These are phyloP conservation scores for Thielaviopsis populi DNA, from an alignment of 2,329 filamentous ascomycete species.

Conservation along the genomic window DNA sequence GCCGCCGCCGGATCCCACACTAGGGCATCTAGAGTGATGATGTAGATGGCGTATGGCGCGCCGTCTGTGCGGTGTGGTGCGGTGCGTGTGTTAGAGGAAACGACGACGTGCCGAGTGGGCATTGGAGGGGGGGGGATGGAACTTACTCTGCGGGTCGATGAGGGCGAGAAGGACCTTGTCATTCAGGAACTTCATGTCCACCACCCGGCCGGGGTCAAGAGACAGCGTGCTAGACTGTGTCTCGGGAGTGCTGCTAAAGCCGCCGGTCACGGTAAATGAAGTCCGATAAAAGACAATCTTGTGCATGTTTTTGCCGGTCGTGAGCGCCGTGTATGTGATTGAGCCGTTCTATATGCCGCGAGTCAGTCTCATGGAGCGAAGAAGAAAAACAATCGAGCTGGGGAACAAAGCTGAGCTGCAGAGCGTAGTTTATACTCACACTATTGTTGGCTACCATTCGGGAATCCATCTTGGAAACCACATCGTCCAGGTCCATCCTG, in stretches of 20 bases:
- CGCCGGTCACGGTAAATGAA: slow-evolving; percentile 38
- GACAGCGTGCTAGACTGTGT: slow-evolving; percentile 29
- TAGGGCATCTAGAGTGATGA: slow-evolving; percentile 9
- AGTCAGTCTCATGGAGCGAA: slow-evolving; percentile 25
- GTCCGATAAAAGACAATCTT: slow-evolving; percentile 44
- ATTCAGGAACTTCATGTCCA: slow-evolving; percentile 55
- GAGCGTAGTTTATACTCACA: slow-evolving; percentile 4
- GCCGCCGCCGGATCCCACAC: slow-evolving; percentile 12
- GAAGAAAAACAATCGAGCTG: too few species aligned
- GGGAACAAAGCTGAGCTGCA: too few species aligned
- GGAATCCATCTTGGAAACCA: slow-evolving; percentile 39
- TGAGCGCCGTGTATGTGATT: not conserved
- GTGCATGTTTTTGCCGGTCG: not conserved
- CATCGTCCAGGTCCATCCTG: slow-evolving; percentile 30
- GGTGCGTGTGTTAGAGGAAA: too few species aligned
- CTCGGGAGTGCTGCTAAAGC: slow-evolving; percentile 36
- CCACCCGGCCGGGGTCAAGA: slow-evolving; percentile 30
- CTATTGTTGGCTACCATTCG: slow-evolving; percentile 32
- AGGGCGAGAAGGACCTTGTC: slow-evolving; percentile 47
- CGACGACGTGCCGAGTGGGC: too few species aligned
- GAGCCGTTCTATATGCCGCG: slow-evolving; percentile 21
- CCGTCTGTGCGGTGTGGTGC: not conserved
- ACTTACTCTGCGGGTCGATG: slow-evolving; percentile 29
- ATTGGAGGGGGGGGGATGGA: not conserved
- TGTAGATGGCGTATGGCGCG: slow-evolving; percentile 8